Evolutionary conservation across 1,139 yeast genomes (phyloP).

Genomic region (Diutina neorugosa): DNA sequence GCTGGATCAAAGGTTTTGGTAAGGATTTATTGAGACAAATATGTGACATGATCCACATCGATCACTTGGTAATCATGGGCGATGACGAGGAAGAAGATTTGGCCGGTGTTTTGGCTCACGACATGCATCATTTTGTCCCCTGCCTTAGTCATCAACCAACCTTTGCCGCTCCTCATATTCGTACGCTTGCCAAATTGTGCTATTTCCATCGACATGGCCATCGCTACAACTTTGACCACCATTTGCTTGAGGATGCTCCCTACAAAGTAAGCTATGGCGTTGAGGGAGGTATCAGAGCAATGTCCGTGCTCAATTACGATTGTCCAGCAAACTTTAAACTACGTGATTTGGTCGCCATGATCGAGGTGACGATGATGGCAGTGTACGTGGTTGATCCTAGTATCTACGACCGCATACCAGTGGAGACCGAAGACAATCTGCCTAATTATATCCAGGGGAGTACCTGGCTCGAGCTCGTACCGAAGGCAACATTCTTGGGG

Average conservation of each 20-base stretch:
- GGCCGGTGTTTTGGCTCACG: background rate
- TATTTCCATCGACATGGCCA: background rate
- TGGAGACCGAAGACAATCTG: too few relatives aligned
- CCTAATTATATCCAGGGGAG: background rate
- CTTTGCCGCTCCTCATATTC: background rate
- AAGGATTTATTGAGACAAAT: background rate
- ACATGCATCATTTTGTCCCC: background rate
- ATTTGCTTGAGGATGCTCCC: background rate
- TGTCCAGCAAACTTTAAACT: background rate
- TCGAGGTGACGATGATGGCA: background rate
- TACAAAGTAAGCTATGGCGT: background rate
- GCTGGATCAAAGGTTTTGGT: conserved; percentile 1
- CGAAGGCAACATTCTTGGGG: background rate
- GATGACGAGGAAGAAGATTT: background rate
- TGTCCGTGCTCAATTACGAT: background rate
- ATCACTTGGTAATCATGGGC: background rate
- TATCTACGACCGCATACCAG: background rate
- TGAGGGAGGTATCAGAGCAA: background rate
- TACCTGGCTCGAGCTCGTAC: background rate
- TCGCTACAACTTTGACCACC: background rate
- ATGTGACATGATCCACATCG: background rate
- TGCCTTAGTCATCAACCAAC: background rate
- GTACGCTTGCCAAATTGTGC: background rate
- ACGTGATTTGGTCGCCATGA: background rate
- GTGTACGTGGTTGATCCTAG: background rate